Conservation (phyloP, 2,329 filamentous ascomycete genomes). For the Fusarium sp. region DNA sequence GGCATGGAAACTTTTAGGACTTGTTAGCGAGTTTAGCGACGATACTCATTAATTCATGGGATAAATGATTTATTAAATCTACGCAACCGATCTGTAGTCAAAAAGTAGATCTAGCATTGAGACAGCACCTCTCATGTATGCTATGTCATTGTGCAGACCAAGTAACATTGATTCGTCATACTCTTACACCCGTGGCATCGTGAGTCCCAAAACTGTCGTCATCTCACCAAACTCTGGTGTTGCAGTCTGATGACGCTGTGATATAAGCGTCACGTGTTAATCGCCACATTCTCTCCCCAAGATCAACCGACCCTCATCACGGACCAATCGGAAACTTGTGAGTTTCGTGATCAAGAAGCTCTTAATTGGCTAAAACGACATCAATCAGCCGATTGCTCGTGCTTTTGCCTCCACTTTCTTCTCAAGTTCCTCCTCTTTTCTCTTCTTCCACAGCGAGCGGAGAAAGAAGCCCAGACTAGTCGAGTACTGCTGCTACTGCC, state of each 20-base stretch:
- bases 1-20: neutral
- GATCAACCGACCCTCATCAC: conserved; percentile 41
- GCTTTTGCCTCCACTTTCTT: conserved; percentile 35
- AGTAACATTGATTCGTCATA: neutral
- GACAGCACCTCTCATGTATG: neutral
- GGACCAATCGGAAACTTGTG: conserved; percentile 45
- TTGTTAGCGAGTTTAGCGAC: neutral
- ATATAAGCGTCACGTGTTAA: conserved; percentile 38
- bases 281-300: conserved; percentile 31
- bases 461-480: conserved; percentile 13
- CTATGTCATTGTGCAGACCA: neutral
- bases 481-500: neutral
- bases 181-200: conserved; percentile 3
- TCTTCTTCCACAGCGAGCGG: conserved; percentile 30
- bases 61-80: neutral
- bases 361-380: conserved; percentile 34
- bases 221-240: conserved; percentile 19
- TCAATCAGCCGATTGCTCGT: conserved; percentile 41
- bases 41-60: neutral
- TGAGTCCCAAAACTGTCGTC: conserved; percentile 20
- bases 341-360: conserved; percentile 36
- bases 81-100: neutral
- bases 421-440: conserved; percentile 10
- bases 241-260: conserved; percentile 24
- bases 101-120: neutral